Evolutionary conservation across 306 rosid genomes (phyloP).

Genomic region (Echinosophora koreensis): DNA sequence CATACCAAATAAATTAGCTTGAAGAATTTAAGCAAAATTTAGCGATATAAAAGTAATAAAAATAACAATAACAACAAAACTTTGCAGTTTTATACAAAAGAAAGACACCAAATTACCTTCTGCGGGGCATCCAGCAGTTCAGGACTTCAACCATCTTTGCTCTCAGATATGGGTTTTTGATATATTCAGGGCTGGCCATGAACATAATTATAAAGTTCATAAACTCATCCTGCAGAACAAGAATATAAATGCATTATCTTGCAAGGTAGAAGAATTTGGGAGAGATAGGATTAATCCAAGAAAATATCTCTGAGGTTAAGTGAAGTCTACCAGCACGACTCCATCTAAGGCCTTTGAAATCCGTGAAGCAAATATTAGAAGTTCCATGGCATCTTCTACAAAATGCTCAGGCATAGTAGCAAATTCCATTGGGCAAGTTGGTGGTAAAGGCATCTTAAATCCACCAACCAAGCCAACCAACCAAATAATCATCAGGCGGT

Average conservation of each 20-base stretch:
- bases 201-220: slow-evolving; percentile 98
- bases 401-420: slow-evolving; percentile 97
- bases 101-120: slow-evolving; percentile 67
- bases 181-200: slow-evolving; percentile 92
- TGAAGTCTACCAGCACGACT: slow-evolving; percentile 70
- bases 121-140: slow-evolving; percentile 98
- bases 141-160: slow-evolving; percentile 99
- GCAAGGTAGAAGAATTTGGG: slow-evolving; percentile 26
- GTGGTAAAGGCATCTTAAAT: slow-evolving; percentile 93
- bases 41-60: neutral
- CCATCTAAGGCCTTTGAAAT: slow-evolving; percentile 98
- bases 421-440: slow-evolving; percentile 82
- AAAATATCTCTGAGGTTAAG: slow-evolving; percentile 2
- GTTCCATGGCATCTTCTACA: slow-evolving; percentile 99
- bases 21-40: slow-evolving; percentile 28
- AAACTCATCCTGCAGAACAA: slow-evolving; percentile 86
- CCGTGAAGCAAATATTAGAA: slow-evolving; percentile 94
- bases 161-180: slow-evolving; percentile 92
- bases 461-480: slow-evolving; percentile 96
- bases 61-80: neutral
- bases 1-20: slow-evolving; percentile 46
- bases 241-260: slow-evolving; percentile 4
- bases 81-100: slow-evolving; percentile 25
- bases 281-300: slow-evolving; percentile 30
- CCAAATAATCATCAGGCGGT: slow-evolving; percentile 94